These are phyloP conservation scores for Penicillium verhagenii DNA, from an alignment of 495 filamentous ascomycete genomes.

Conservation along the genomic window DNA sequence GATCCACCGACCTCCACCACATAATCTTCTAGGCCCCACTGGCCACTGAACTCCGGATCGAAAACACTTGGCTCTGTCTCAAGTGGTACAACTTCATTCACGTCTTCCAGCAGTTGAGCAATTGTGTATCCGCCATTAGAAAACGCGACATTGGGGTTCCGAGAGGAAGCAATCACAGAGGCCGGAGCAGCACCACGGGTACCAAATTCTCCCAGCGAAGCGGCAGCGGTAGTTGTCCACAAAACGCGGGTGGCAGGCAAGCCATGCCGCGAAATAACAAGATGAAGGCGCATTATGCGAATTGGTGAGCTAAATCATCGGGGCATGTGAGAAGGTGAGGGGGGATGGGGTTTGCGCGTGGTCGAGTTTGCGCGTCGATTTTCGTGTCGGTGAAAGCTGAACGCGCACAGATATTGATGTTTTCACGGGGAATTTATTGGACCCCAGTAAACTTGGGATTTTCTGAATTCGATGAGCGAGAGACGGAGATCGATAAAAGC, in stretches of 20 bases:
- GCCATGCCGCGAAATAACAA: conserved; percentile 76
- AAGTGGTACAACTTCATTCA: conserved; percentile 81
- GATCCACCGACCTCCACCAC: conserved; percentile 79
- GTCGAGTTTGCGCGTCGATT: background rate
- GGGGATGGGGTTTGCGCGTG: background rate
- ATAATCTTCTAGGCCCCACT: conserved; percentile 93
- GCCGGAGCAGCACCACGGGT: conserved; percentile 24
- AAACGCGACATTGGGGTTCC: conserved; percentile 45
- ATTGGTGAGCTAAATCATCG: conserved; percentile 17
- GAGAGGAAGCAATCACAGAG: conserved; percentile 37
- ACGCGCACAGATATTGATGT: background rate
- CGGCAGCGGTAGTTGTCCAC: conserved; percentile 58
- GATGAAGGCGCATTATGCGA: conserved; percentile 70
- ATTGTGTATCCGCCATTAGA: conserved; percentile 63
- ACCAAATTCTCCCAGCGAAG: conserved; percentile 31
- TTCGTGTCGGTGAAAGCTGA: background rate
- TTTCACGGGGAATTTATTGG: background rate
- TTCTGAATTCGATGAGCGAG: background rate
- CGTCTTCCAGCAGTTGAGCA: conserved; percentile 75
- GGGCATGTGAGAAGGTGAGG: background rate
- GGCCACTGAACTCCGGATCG: conserved; percentile 42
- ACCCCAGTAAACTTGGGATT: background rate
- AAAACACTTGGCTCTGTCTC: conserved; percentile 58
- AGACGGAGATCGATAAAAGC: background rate
- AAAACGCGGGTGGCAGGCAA: conserved; percentile 74